Conservation (phyloP, 1,139 yeast genomes). For the Suhomyces wounanorum region DNA sequence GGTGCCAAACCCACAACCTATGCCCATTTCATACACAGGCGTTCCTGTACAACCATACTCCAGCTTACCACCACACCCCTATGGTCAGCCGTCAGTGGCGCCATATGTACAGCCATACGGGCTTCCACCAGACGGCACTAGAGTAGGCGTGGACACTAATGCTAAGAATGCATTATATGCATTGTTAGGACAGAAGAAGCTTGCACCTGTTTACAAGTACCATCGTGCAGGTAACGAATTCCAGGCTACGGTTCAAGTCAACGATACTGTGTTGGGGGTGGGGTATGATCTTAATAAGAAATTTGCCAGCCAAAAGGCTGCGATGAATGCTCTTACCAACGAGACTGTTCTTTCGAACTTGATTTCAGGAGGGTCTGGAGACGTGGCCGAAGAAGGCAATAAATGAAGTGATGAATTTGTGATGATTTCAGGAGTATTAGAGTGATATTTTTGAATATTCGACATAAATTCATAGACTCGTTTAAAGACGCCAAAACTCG, state of each 20-base stretch:
- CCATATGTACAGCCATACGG: slow-evolving; percentile 13
- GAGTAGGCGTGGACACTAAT: slow-evolving; percentile 20
- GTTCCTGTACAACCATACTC: slow-evolving; percentile 6
- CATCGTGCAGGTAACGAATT: slow-evolving; percentile 22
- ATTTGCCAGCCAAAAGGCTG: slow-evolving; percentile 35
- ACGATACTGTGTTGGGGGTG: slow-evolving; percentile 32
- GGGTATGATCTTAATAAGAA: slow-evolving; percentile 35
- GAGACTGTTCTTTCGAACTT: slow-evolving; percentile 19
- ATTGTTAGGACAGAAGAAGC: slow-evolving; percentile 24
- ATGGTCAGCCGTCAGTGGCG: slow-evolving; percentile 7
- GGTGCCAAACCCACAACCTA: slow-evolving; percentile 1
- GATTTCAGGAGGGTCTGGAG: slow-evolving; percentile 12
- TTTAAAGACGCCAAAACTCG: no score
- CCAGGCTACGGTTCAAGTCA: slow-evolving; percentile 27
- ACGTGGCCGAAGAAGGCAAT: neutral
- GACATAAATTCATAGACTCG: no score
- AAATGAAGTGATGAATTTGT: neutral
- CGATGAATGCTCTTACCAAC: slow-evolving; percentile 32
- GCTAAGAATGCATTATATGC: slow-evolving; percentile 33
- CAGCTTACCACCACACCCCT: slow-evolving; percentile 2
- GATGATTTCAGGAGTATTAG: no score
- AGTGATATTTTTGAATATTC: no score
- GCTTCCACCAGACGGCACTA: slow-evolving; percentile 2
- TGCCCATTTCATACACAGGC: slow-evolving; percentile 2
- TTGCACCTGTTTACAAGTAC: slow-evolving; percentile 26